phyloP scores from a whole-genome alignment of 331 rosid species.

The Acacia concinna region DNA sequence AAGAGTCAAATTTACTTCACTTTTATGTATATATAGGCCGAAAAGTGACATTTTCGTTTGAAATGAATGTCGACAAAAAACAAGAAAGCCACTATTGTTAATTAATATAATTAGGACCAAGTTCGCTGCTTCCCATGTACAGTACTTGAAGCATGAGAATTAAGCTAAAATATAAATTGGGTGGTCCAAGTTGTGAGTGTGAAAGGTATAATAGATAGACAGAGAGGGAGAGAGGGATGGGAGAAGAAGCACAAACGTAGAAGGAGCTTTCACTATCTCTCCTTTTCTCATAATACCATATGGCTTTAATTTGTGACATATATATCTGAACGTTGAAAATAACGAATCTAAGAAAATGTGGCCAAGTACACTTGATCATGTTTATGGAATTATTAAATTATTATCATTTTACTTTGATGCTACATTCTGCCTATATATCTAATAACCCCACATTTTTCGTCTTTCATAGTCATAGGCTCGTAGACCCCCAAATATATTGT shows the following conservation, averaged over 20 bases:
- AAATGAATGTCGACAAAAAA: conserved; percentile 4
- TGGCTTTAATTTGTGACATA: neutral
- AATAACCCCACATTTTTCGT: neutral
- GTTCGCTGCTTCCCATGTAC: neutral
- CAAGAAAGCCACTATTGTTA: neutral
- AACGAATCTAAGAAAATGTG: conserved; percentile 16
- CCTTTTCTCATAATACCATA: neutral
- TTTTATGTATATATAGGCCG: neutral
- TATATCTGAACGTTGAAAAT: conserved; percentile 28
- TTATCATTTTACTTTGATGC: conserved; percentile 29
- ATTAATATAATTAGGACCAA: neutral
- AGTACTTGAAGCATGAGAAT: neutral
- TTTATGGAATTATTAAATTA: neutral
- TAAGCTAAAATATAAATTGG: neutral
- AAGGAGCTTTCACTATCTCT: conserved; percentile 29
- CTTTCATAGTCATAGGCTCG: neutral
- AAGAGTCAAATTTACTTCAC: neutral
- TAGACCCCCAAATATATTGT: neutral
- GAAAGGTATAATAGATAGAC: neutral
- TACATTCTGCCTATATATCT: conserved; percentile 18
- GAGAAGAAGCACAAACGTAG: neutral
- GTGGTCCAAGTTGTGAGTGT: neutral
- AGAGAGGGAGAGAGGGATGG: neutral
- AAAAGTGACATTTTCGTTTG: conserved; percentile 12
- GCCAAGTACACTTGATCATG: conserved; percentile 6